Evolutionary conservation across 23 red algal genomes (phyloP).

Genomic region (Gracilaria vermiculophylla): DNA sequence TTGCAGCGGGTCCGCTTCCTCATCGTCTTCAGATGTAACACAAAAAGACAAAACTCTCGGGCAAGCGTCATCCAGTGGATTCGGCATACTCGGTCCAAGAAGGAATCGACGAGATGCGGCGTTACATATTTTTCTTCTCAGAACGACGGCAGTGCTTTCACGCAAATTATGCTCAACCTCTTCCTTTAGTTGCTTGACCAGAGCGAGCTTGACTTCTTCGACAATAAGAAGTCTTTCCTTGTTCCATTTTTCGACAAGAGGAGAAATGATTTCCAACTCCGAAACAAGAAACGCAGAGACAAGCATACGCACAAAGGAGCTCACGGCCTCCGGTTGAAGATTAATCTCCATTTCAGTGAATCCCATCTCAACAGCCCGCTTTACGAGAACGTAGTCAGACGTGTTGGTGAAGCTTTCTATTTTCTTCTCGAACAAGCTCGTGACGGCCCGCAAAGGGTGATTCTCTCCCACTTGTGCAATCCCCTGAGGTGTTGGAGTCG

Average conservation of each 20-base stretch:
- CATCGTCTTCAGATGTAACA: constrained; percentile 72
- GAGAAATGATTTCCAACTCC: constrained; percentile 23
- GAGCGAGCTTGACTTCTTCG: constrained; percentile 33
- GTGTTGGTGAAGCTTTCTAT: constrained; percentile 45
- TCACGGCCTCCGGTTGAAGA: constrained; percentile 38
- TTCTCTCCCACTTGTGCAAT: constrained; percentile 66
- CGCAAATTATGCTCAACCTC: constrained; percentile 14
- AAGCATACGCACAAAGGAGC: constrained; percentile 22
- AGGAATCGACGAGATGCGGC: constrained; percentile 62
- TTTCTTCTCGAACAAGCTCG: constrained; percentile 44
- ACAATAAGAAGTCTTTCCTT: constrained; percentile 35
- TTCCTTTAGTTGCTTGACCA: constrained; percentile 43
- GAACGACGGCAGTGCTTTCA: constrained; percentile 8
- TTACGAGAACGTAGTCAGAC: constrained; percentile 50
- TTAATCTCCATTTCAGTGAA: constrained; percentile 54
- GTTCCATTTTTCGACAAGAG: constrained; percentile 54
- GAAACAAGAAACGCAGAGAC: constrained; percentile 38
- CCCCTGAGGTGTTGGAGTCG: constrained; percentile 56
- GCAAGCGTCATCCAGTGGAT: constrained; percentile 26
- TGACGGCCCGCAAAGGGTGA: constrained; percentile 50
- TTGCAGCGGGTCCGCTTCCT: constrained; percentile 64
- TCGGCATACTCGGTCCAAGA: constrained; percentile 46
- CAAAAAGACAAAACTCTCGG: constrained; percentile 59
- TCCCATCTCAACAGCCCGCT: constrained; percentile 38
- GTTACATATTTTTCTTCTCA: constrained; percentile 32